Evolutionary conservation across 345 rosid species (phyloP).

Genomic region (Microthlaspi erraticum): DNA sequence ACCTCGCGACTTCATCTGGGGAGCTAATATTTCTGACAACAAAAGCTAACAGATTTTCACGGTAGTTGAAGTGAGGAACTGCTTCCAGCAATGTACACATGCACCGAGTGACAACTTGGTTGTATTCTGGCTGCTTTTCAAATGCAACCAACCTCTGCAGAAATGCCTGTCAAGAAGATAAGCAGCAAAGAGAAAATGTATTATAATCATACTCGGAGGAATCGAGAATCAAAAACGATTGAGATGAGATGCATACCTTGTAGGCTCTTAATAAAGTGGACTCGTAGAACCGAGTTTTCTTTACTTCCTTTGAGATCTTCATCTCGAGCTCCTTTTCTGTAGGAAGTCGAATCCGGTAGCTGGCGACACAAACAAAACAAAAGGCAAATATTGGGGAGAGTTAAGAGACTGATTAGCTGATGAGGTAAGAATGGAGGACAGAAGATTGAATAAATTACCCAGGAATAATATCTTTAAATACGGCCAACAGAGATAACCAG

Average conservation of each 20-base stretch:
- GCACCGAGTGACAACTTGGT: constrained; percentile 74
- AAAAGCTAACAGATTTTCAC: constrained; percentile 69
- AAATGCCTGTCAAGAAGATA: constrained; percentile 60
- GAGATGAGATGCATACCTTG: constrained; percentile 61
- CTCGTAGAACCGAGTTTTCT: constrained; percentile 85
- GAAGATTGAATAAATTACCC: constrained; percentile 57
- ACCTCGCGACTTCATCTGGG: constrained; percentile 84
- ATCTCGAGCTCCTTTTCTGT: constrained; percentile 96
- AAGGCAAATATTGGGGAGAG: constrained; percentile 13
- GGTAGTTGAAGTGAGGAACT: constrained; percentile 89
- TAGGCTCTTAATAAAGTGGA: constrained; percentile 77
- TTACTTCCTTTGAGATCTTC: constrained; percentile 95
- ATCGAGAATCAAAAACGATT: background rate
- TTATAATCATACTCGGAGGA: constrained; percentile 17
- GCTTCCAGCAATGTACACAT: constrained; percentile 81
- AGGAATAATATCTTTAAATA: constrained; percentile 89
- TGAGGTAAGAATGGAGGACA: background rate
- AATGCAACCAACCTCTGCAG: constrained; percentile 68
- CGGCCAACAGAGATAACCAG: constrained; percentile 83
- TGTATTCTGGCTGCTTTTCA: constrained; percentile 63
- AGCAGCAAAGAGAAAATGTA: constrained; percentile 16
- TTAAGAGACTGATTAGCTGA: constrained; percentile 11
- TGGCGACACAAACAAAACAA: constrained; percentile 41
- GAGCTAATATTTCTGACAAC: constrained; percentile 79
- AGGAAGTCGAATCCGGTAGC: constrained; percentile 96